phyloP scores from a whole-genome alignment of 2,329 filamentous ascomycete genomes.

The Annulohypoxylon truncatum region DNA sequence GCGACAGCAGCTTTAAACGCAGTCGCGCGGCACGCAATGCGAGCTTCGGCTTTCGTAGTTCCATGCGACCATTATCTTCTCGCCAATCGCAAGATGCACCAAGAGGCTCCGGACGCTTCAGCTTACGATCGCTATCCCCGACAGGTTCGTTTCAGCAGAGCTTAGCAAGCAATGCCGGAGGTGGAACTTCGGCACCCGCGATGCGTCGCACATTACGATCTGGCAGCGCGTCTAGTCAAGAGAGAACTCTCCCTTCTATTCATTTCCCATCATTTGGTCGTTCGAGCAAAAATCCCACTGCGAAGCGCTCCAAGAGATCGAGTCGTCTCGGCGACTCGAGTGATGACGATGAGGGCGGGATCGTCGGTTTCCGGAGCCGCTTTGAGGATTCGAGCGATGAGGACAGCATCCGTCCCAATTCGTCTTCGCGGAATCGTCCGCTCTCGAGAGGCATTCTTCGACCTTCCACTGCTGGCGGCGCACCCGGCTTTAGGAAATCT shows the following conservation, averaged over 20 bases:
- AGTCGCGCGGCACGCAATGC: conserved; percentile 60
- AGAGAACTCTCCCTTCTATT: conserved; percentile 52
- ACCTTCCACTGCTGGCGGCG: conserved; percentile 48
- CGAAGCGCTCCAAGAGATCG: conserved; percentile 40
- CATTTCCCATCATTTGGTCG: conserved; percentile 59
- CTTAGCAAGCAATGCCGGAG: conserved; percentile 55
- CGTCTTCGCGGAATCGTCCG: conserved; percentile 45
- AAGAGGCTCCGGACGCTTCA: conserved; percentile 70
- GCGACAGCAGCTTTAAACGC: conserved; percentile 86
- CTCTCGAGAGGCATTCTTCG: conserved; percentile 50
- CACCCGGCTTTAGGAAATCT: conserved; percentile 66
- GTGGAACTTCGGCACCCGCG: conserved; percentile 53
- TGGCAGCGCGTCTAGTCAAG: conserved; percentile 52
- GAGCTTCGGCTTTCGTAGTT: conserved; percentile 74
- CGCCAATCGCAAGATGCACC: conserved; percentile 53
- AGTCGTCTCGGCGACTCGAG: conserved; percentile 73
- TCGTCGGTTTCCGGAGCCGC: conserved; percentile 63
- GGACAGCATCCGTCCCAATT: conserved; percentile 55
- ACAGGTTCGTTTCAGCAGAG: conserved; percentile 64
- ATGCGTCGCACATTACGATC: conserved; percentile 61
- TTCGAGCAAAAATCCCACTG: conserved; percentile 50
- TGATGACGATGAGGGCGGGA: conserved; percentile 64
- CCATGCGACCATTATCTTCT: conserved; percentile 70
- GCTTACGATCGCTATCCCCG: conserved; percentile 77
- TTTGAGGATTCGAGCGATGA: conserved; percentile 81